Evolutionary conservation across 2,329 filamentous ascomycete genomes (phyloP).

Genomic region (Xylariaceae sp.): DNA sequence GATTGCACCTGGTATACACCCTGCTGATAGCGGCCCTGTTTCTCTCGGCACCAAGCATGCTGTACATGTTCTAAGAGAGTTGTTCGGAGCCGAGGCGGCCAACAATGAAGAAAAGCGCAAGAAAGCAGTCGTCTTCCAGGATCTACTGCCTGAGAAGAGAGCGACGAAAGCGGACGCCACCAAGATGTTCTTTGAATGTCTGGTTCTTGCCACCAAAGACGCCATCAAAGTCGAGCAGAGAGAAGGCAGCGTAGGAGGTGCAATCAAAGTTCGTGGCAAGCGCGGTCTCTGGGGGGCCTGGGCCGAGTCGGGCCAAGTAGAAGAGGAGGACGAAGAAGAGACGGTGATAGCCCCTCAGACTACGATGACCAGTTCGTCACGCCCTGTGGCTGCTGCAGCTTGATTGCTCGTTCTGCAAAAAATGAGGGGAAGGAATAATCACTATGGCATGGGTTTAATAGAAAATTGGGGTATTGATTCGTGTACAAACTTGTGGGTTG

Average conservation of each 20-base stretch:
- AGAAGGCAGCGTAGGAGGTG: slow-evolving; percentile 65
- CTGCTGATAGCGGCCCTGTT: slow-evolving; percentile 79
- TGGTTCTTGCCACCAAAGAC: slow-evolving; percentile 95
- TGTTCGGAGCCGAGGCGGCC: slow-evolving; percentile 72
- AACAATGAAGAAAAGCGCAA: slow-evolving; percentile 68
- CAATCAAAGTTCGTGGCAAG: slow-evolving; percentile 84
- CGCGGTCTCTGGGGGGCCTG: slow-evolving; percentile 94
- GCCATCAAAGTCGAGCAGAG: slow-evolving; percentile 94
- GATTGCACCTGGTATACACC: slow-evolving; percentile 69
- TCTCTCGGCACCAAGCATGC: slow-evolving; percentile 92
- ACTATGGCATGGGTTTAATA: background rate
- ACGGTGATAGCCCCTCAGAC: slow-evolving; percentile 31
- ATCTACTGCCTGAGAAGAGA: slow-evolving; percentile 75
- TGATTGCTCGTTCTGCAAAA: slow-evolving; percentile 15
- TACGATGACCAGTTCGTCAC: slow-evolving; percentile 31
- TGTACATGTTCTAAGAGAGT: slow-evolving; percentile 86
- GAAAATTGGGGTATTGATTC: slow-evolving; percentile 7
- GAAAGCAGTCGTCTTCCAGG: slow-evolving; percentile 82
- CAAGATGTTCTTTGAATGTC: slow-evolving; percentile 98
- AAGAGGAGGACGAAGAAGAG: slow-evolving; percentile 45
- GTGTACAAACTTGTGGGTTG: slow-evolving; percentile 31
- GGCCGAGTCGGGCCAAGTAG: slow-evolving; percentile 73
- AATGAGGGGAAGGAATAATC: no score
- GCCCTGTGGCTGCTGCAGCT: slow-evolving; percentile 29
- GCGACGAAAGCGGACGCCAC: slow-evolving; percentile 89